Base-by-base conservation (phyloP, 441 rosid species). In the Erysimum cheiri region DNA sequence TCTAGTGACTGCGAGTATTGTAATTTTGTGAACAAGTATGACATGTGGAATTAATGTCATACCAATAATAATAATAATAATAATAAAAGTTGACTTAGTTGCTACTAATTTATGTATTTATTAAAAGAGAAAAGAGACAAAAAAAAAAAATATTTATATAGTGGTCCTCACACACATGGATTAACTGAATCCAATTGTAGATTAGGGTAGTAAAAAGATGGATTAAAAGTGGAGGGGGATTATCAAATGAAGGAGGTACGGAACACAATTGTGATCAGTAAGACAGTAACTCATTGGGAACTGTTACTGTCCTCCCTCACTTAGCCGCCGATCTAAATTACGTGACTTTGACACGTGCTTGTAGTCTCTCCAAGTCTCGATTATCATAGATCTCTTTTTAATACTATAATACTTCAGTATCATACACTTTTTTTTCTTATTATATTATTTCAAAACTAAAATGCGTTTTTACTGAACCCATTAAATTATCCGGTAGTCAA, bases 321-420 rank as follows among this genome's bases (percentile, higher is more conserved):
- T 47, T 14, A 41, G 75, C 75, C 68, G 75, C 56, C 69, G 48
- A 54, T 26, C 57, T 29, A 53, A 44, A 63, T 5, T 17, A n/a
- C 57, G 24, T 54, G 69, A 13, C 12, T 54, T 44, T 8, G 70
- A 26, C 75, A 71, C 75, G 64, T 63, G 62, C 12, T 17, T 43
- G 24, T 19, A 19, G n/a, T n/a, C n/a, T n/a, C n/a, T n/a, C n/a
- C n/a, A n/a, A n/a, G n/a, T n/a, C n/a, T n/a, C n/a, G n/a, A n/a
- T n/a, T n/a, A n/a, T n/a, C n/a, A n/a, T 8, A 41, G 7, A 5
- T 12, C 22, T 2, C 6, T 49, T 49, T 9, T 49, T 1, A 5
- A 11, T 11, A 19, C 22, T 19, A 1, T 19, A 10, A 10, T 40
- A 10, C n/a, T 9, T 37, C n/a, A 37, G 41, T 37, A 37, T 37